phyloP scores from a whole-genome alignment of 495 filamentous ascomycete genomes.

The Annulohypoxylon stygium region DNA sequence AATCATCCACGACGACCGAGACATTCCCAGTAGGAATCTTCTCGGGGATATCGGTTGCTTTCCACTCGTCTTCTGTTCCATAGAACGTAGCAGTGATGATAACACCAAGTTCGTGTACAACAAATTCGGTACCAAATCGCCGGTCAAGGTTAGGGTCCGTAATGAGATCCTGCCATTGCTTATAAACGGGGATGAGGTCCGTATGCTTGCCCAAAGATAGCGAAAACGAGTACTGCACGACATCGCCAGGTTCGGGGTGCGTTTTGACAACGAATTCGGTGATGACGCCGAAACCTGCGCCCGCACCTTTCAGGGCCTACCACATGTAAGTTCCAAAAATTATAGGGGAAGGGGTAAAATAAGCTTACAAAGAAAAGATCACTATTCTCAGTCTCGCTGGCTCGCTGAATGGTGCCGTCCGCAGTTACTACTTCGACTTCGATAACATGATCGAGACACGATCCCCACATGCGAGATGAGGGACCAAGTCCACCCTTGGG shows the following conservation, averaged over 20 bases:
- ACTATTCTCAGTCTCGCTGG: conserved; percentile 61
- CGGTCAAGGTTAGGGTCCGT: conserved; percentile 66
- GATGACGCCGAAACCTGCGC: conserved; percentile 72
- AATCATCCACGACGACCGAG: conserved; percentile 65
- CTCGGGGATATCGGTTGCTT: conserved; percentile 59
- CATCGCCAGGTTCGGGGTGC: conserved; percentile 65
- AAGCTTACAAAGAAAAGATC: conserved; percentile 69
- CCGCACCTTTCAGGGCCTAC: conserved; percentile 70
- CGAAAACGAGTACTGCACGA: conserved; percentile 65
- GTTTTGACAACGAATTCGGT: conserved; percentile 74
- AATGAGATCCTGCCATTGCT: conserved; percentile 60
- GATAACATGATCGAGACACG: conserved; percentile 64
- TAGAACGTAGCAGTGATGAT: conserved; percentile 67
- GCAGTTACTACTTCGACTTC: conserved; percentile 73
- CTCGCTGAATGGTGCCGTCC: conserved; percentile 68
- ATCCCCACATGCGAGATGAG: conserved; percentile 69
- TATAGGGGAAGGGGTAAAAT: not conserved
- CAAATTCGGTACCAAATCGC: conserved; percentile 65
- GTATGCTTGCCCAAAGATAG: conserved; percentile 59
- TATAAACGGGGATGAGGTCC: conserved; percentile 57
- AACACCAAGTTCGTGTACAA: conserved; percentile 63
- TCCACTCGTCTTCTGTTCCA: conserved; percentile 65
- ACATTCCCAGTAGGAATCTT: conserved; percentile 56
- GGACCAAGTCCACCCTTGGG: conserved; percentile 65
- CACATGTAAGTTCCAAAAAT: conserved; percentile 35